phyloP scores from a whole-genome alignment of 441 rosid species.

The Capsella rubella region DNA sequence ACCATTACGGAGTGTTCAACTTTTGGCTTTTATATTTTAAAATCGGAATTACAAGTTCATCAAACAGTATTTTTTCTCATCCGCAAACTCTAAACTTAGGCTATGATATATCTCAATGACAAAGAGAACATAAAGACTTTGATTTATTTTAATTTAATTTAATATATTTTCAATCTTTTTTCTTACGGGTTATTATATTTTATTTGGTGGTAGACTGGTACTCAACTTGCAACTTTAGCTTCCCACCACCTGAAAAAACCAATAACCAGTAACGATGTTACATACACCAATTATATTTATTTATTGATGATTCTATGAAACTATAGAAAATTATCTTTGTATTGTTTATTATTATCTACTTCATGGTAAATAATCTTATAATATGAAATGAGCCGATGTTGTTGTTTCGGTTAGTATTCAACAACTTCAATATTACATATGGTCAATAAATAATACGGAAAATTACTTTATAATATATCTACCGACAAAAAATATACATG shows the following conservation, averaged over 20 bases:
- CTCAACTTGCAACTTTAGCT: slow-evolving; percentile 20
- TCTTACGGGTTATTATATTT: neutral
- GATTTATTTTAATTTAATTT: too few species aligned
- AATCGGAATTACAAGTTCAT: neutral
- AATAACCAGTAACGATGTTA: slow-evolving; percentile 23
- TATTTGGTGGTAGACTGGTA: neutral
- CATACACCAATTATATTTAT: neutral
- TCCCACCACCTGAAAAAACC: slow-evolving; percentile 22
- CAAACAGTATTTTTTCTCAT: neutral
- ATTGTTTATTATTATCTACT: slow-evolving; percentile 20
- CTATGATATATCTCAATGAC: too few species aligned
- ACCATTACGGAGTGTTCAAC: neutral
- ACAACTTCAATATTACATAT: slow-evolving; percentile 33
- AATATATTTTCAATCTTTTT: too few species aligned
- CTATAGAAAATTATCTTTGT: slow-evolving; percentile 26
- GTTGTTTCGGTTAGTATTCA: slow-evolving; percentile 43
- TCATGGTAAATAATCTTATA: slow-evolving; percentile 17
- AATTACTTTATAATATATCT: slow-evolving; percentile 20
- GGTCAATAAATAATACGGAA: slow-evolving; percentile 17
- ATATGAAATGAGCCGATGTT: slow-evolving; percentile 11
- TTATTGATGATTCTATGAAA: slow-evolving; percentile 2
- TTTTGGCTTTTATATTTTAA: neutral
- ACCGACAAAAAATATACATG: slow-evolving; percentile 21
- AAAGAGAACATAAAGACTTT: too few species aligned
- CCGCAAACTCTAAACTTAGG: neutral